Evolutionary conservation across 257 asterid genomes (phyloP).

Genomic region (Knoxia roxburghii): DNA sequence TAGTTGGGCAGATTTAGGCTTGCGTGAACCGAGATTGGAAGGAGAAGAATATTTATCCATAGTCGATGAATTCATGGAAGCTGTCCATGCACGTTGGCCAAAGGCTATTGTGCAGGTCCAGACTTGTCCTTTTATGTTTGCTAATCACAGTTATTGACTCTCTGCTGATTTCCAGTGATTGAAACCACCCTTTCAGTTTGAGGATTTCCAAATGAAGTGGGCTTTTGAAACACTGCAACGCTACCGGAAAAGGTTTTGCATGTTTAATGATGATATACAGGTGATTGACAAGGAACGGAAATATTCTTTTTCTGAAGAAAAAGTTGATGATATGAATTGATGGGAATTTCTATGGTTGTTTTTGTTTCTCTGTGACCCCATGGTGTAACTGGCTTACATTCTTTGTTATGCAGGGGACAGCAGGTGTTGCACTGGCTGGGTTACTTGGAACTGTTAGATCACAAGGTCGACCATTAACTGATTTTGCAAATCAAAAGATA

Average conservation of each 20-base stretch:
- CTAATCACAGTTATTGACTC: constrained; percentile 15
- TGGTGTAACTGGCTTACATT: constrained; percentile 23
- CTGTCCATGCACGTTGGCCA: constrained; percentile 99
- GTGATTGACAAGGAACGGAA: constrained; percentile 29
- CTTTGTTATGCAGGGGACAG: constrained; percentile 70
- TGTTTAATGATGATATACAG: constrained; percentile 99
- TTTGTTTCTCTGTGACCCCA: constrained; percentile 16
- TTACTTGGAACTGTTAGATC: constrained; percentile 94
- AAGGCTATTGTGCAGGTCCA: constrained; percentile 98
- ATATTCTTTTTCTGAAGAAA: constrained; percentile 15
- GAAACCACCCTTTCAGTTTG: constrained; percentile 59
- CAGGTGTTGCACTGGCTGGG: constrained; percentile 99
- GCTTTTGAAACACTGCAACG: constrained; percentile 97
- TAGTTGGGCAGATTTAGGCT: constrained; percentile 83
- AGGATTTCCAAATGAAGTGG: constrained; percentile 99
- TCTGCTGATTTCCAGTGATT: constrained; percentile 24
- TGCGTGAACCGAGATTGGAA: constrained; percentile 89
- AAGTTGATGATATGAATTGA: constrained; percentile 7
- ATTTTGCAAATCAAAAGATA: constrained; percentile 91
- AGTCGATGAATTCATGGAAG: constrained; percentile 98
- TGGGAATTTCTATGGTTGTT: constrained; percentile 8
- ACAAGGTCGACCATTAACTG: constrained; percentile 86
- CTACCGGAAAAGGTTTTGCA: constrained; percentile 92
- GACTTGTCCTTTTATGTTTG: constrained; percentile 15
- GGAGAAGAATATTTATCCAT: constrained; percentile 89